Evolutionary conservation across 306 rosid species (phyloP).

Genomic region (Quercus berberidifolia): DNA sequence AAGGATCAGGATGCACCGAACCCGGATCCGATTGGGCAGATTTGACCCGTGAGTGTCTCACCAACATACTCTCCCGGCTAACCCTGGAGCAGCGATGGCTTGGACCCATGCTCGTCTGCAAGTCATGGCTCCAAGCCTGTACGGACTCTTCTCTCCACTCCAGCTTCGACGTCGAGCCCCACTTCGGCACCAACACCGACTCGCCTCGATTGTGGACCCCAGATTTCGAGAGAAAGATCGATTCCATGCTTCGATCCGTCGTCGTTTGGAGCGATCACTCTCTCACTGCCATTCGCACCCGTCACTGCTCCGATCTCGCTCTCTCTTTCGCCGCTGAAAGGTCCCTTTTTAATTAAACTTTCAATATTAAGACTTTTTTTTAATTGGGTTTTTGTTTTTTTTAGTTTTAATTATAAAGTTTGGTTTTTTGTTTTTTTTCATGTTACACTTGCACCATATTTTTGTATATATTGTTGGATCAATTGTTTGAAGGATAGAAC

Average conservation of each 20-base stretch:
- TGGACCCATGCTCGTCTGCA: conserved; percentile 70
- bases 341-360: conserved; percentile 28
- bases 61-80: conserved; percentile 71
- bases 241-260: conserved; percentile 75
- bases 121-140: conserved; percentile 67
- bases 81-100: conserved; percentile 65
- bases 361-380: background rate
- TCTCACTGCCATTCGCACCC: conserved; percentile 54
- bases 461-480: background rate
- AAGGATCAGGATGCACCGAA: background rate
- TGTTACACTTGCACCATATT: background rate
- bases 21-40: conserved; percentile 55
- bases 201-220: conserved; percentile 61
- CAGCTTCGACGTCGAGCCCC: conserved; percentile 58
- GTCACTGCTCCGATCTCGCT: conserved; percentile 70
- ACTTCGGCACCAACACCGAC: conserved; percentile 40
- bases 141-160: conserved; percentile 63
- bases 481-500: background rate
- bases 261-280: conserved; percentile 47
- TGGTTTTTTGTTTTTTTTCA: background rate
- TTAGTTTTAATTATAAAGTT: background rate
- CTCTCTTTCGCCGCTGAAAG: conserved; percentile 62
- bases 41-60: conserved; percentile 72
- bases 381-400: background rate
- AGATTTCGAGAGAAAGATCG: conserved; percentile 57